Evolutionary conservation across 2,329 filamentous ascomycete genomes (phyloP), one percentile per base, ranked within the genome.

Genomic region (Aspergillus phoenicis): DNA sequence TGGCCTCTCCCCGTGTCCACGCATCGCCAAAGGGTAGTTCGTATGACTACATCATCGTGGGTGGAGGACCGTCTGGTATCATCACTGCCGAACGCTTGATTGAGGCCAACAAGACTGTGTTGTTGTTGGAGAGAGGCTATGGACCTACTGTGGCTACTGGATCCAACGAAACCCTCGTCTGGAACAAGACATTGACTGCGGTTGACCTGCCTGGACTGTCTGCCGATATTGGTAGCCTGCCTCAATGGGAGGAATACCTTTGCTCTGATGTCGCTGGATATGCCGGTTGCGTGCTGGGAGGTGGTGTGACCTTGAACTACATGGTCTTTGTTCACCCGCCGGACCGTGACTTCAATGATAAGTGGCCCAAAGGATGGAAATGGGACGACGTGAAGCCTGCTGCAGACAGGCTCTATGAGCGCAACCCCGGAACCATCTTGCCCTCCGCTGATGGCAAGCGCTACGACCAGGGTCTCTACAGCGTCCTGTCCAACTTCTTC

Each of bases 361-460:
- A 89, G 73, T 93, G 90, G 78, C 90, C 90, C 0, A 65, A 77
- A 1, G 89, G 89, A 30, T 93, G 90, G 90, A 87, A 89, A 74
- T 82, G 85, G 17, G 71, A 77, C 5, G 88, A 91, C 66, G 83
- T 91, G 71, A 77, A 78, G 62, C 71, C 78, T 24, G 85, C 89
- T 1, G 85, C 87, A 5, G 76, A 83, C 28, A 83, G 85, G 45
- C 85, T 89, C 6, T 92, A 91, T 72, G 77, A 80, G 38, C 84
- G 88, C n/a, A 91, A 91, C 63, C 88, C 88, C 0, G 89, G 89
- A 33, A 91, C 88, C 0, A 85, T 84, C 49, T 78, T 80, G 48
- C 89, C 90, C 0, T 91, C 88, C 0, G 78, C 80, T 66, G 89
- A 93, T 68, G 86, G 86, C 51, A 81, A 87, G 70, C 80, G 85